A percentile compares a stretch with the other conserved stretches of the same genome.
Conservation (phyloP, 495 filamentous ascomycete genomes). For the Tuber calosporum region DNA sequence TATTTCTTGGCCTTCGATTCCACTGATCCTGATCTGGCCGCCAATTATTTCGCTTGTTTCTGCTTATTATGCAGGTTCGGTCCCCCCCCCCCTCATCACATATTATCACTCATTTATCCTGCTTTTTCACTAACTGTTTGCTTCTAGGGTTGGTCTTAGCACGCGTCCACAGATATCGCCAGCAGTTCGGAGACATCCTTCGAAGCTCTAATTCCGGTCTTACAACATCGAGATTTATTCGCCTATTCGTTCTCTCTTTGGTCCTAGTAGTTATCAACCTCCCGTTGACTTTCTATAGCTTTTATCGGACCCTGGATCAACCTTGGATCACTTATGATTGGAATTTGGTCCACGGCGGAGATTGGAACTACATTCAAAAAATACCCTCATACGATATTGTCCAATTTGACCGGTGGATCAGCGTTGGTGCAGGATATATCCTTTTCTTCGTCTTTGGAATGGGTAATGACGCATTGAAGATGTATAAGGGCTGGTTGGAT, state of each 20-base stretch:
- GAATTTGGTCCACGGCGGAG: slow-evolving; percentile 50
- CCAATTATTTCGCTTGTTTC: slow-evolving; percentile 58
- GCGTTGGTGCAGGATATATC: slow-evolving; percentile 53
- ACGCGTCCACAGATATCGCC: slow-evolving; percentile 62
- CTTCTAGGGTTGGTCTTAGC: slow-evolving; percentile 56
- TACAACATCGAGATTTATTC: slow-evolving; percentile 64
- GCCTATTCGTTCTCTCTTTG: slow-evolving; percentile 69
- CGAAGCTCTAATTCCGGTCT: slow-evolving; percentile 50
- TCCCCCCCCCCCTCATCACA: slow-evolving; percentile 17
- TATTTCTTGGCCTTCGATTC: slow-evolving; percentile 62
- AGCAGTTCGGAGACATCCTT: slow-evolving; percentile 55
- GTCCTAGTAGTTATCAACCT: slow-evolving; percentile 59
- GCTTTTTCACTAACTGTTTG: slow-evolving; percentile 2
- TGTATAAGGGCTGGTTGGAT: slow-evolving; percentile 57
- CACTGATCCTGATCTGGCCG: slow-evolving; percentile 60
- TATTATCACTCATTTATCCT: slow-evolving; percentile 10
- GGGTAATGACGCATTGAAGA: slow-evolving; percentile 63
- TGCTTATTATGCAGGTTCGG: slow-evolving; percentile 65
- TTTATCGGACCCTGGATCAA: slow-evolving; percentile 51
- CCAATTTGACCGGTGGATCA: slow-evolving; percentile 61
- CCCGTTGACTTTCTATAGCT: slow-evolving; percentile 56
- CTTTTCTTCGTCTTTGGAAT: slow-evolving; percentile 76
- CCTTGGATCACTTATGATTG: slow-evolving; percentile 50
- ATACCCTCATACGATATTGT: slow-evolving; percentile 52
- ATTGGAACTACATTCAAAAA: slow-evolving; percentile 57